phyloP scores from a whole-genome alignment of 164 flowering plant genomes.

The Vitis rupestris region DNA sequence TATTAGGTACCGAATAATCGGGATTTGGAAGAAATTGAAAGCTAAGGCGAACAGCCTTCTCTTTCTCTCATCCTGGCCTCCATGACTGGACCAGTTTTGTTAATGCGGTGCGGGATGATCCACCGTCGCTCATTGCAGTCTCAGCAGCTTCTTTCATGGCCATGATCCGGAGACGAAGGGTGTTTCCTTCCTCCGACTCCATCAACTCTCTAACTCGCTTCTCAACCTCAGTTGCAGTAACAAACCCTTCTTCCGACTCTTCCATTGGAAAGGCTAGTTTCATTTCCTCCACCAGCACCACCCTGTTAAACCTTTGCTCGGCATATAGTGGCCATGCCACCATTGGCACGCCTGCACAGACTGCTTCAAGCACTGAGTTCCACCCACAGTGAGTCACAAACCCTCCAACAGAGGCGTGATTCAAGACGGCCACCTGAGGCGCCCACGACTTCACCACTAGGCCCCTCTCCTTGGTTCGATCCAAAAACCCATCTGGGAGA shows the following conservation, averaged over 20 bases:
- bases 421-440: slow-evolving; percentile 32
- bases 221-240: slow-evolving; percentile 25
- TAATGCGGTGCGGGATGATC: slow-evolving; percentile 20
- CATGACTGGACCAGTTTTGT: slow-evolving; percentile 9
- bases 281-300: slow-evolving; percentile 26
- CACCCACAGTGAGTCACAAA: slow-evolving; percentile 18
- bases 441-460: slow-evolving; percentile 47
- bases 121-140: slow-evolving; percentile 17
- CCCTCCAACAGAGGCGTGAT: slow-evolving; percentile 28
- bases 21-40: too few species aligned
- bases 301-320: slow-evolving; percentile 30
- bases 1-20: too few species aligned
- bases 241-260: slow-evolving; percentile 25
- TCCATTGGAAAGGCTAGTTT: slow-evolving; percentile 23
- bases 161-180: slow-evolving; percentile 9
- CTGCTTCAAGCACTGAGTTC: slow-evolving; percentile 13
- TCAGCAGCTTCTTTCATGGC: slow-evolving; percentile 16
- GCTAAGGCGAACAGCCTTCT: too few species aligned
- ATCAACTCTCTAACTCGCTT: slow-evolving; percentile 27
- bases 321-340: slow-evolving; percentile 42
- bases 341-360: slow-evolving; percentile 26
- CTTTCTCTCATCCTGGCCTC: neutral
- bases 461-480: slow-evolving; percentile 38
- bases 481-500: slow-evolving; percentile 44
- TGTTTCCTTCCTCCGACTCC: slow-evolving; percentile 22